Percentiles rank a stretch among this genome's conserved stretches.
Evolutionary conservation across 345 rosid genomes (phyloP).

Genomic region (Gossypium ekmanianum): DNA sequence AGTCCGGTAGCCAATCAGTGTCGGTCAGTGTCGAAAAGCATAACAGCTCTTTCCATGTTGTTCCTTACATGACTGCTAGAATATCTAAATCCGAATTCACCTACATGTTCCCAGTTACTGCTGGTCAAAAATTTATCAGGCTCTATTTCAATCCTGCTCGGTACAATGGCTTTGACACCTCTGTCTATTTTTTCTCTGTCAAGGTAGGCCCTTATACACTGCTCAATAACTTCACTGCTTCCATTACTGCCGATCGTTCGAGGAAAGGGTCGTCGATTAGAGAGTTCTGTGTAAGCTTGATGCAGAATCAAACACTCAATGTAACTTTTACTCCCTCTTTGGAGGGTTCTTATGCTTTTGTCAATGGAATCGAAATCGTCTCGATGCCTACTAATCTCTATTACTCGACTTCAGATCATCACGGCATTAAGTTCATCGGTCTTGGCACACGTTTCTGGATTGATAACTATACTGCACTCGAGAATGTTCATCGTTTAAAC

Average conservation of each 20-base stretch:
- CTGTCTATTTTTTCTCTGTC: background rate
- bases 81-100: slow-evolving; percentile 7
- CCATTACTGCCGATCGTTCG: background rate
- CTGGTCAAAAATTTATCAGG: slow-evolving; percentile 4
- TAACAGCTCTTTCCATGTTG: background rate
- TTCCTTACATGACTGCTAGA: slow-evolving; percentile 3
- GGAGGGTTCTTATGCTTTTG: background rate
- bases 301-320: slow-evolving; percentile 2
- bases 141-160: slow-evolving; percentile 7
- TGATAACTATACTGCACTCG: slow-evolving; percentile 9
- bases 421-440: background rate
- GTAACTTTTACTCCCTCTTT: slow-evolving; percentile 9
- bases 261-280: background rate
- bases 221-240: slow-evolving; percentile 4
- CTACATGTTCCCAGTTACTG: slow-evolving; percentile 1
- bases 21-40: background rate
- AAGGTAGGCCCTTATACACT: background rate
- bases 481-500: slow-evolving; percentile 8
- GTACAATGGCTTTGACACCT: background rate
- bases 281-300: slow-evolving; percentile 1
- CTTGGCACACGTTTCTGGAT: background rate
- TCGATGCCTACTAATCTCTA: slow-evolving; percentile 7
- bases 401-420: background rate
- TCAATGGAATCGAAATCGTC: slow-evolving; percentile 11
- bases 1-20: background rate